Conservation (phyloP, 2,329 filamentous ascomycete genomes). For the Ophiostoma novo-ulmi region DNA sequence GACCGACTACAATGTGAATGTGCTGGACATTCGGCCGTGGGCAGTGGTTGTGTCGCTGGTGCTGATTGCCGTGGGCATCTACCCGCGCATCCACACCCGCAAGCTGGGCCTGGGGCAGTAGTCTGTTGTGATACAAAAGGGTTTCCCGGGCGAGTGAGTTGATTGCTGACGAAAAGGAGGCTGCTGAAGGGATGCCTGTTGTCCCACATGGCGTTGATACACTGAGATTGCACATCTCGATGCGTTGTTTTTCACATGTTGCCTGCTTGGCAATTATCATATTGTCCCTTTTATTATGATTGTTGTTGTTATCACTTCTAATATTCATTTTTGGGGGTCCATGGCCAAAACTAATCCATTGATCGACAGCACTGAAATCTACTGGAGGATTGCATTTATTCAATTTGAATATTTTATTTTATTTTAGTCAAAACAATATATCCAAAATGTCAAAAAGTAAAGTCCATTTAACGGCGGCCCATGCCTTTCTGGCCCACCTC, state of each 20-base stretch:
- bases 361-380: neutral
- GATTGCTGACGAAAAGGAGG: neutral
- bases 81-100: slow-evolving; percentile 72
- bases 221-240: slow-evolving; percentile 2
- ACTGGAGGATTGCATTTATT: neutral
- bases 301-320: neutral
- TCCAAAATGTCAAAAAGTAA: neutral
- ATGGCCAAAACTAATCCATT: neutral
- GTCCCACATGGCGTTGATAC: neutral
- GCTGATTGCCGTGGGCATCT: slow-evolving; percentile 64
- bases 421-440: neutral
- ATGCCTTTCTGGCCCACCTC: neutral
- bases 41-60: slow-evolving; percentile 60
- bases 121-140: no score
- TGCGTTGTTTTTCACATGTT: neutral
- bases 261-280: neutral
- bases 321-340: neutral
- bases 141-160: no score
- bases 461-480: neutral
- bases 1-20: slow-evolving; percentile 66
- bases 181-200: neutral
- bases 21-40: slow-evolving; percentile 72
- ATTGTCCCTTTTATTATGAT: neutral
- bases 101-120: slow-evolving; percentile 58
- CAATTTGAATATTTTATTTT: neutral